Base-by-base conservation (phyloP, 1,139 yeast species). In the Pichia sp. region DNA sequence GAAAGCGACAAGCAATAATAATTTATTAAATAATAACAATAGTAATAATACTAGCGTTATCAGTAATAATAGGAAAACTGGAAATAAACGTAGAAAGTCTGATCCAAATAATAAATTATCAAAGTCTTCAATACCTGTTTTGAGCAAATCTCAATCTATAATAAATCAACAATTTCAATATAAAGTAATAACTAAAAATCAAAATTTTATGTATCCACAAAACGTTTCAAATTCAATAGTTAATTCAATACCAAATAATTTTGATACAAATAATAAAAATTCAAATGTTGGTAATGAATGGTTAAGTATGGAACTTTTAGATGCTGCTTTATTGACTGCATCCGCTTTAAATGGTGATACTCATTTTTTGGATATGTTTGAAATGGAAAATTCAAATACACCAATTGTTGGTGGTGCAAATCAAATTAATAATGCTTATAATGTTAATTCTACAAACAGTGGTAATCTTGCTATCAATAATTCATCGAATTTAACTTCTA, bases 241-340 rank as follows among this genome's bases (percentile, higher is more conserved):
- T 20, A 23, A 9, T 9, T 32, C 51, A 4, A 36, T 35, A 20
- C 31, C 48, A 16, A 36, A 39, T 31, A 33, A 37, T 30, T 30
- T 31, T 7, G 38, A 44, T 16, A 22, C 30, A 6, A 25, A 39
- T n/a, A 36, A 33, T 11, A 37, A 43, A 10, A 41, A 23, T 12
- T 46, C 41, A 23, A 46, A 42, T 26, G 35, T 52, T 33, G 70
- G 71, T 22, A 64, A 69, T 46, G 77, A 73, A 52, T 82, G 89
- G 89, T 67, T 82, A 25, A 80, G 89, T 9, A 79, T 74, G 47
- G 90, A 82, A 57, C 67, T 82, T 40, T 63, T 83, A 47, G 87
- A 81, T 53, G 89, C 82, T 55, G 89, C 87, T 0, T 62, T 82
- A 30, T 65, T 82, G 47, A 81, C 89, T 0, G 87, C 87, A 0